These are phyloP conservation scores for Tolypocladium cylindrosporum DNA, from an alignment of 2,329 filamentous ascomycete genomes.

Conservation along the genomic window DNA sequence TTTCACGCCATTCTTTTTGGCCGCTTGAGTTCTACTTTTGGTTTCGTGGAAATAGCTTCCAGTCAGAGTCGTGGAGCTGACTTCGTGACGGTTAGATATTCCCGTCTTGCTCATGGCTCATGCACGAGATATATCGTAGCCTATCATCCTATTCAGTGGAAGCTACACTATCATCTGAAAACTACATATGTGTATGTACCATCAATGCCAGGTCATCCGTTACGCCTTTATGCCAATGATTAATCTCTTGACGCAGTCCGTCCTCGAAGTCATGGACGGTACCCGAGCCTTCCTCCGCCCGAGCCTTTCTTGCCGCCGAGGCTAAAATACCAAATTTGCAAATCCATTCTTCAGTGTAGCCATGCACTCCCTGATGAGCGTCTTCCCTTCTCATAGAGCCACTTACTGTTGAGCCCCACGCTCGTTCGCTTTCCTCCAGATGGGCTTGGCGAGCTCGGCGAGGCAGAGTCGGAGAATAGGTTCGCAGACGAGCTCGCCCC, in stretches of 20 bases:
- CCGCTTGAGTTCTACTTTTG: neutral
- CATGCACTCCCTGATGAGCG: conserved; percentile 38
- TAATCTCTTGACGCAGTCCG: neutral
- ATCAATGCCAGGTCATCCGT: neutral
- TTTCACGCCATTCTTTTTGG: neutral
- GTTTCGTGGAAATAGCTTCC: neutral
- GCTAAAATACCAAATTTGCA: neutral
- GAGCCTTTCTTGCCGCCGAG: neutral
- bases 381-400: conserved; percentile 80
- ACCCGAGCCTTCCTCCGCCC: neutral
- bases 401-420: conserved; percentile 80
- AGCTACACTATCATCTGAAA: neutral
- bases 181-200: neutral
- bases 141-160: neutral
- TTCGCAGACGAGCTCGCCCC: conserved; percentile 37
- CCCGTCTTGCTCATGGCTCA: neutral
- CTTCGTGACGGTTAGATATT: neutral
- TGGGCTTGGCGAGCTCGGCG: conserved; percentile 60
- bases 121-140: neutral
- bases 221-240: neutral
- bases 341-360: conserved; percentile 15
- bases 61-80: neutral
- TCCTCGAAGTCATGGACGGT: neutral
- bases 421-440: conserved; percentile 56
- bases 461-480: conserved; percentile 34